A percentile compares a stretch with the other conserved stretches of the same genome.
Evolutionary conservation across 495 filamentous ascomycete species (phyloP).

Genomic region (Neurospora sp.): DNA sequence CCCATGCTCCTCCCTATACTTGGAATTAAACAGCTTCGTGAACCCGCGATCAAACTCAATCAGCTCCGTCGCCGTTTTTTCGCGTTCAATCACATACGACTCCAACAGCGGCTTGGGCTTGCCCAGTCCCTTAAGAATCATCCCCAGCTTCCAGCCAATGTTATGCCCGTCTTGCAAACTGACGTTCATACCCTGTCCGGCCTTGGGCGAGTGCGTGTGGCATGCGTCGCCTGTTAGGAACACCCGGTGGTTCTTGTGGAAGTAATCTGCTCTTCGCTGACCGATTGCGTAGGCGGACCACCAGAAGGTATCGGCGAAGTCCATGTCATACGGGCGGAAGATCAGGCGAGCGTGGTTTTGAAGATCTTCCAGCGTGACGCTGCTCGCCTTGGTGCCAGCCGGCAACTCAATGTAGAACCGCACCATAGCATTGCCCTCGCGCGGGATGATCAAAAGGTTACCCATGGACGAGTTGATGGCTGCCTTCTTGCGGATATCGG

Average conservation of each 20-base stretch:
- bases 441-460: constrained; percentile 51
- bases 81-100: constrained; percentile 61
- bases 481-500: constrained; percentile 55
- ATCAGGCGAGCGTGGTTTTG: constrained; percentile 49
- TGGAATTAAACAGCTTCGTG: constrained; percentile 47
- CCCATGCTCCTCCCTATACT: constrained; percentile 23
- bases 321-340: constrained; percentile 40
- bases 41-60: constrained; percentile 67
- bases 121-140: constrained; percentile 50
- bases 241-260: constrained; percentile 45
- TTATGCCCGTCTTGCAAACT: constrained; percentile 49
- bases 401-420: constrained; percentile 56
- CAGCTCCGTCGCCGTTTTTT: constrained; percentile 57
- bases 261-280: constrained; percentile 48
- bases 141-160: constrained; percentile 70
- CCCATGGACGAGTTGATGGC: constrained; percentile 45
- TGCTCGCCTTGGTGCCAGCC: constrained; percentile 20
- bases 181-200: constrained; percentile 67
- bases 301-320: constrained; percentile 41
- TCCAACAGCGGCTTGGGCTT: constrained; percentile 41
- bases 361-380: constrained; percentile 46
- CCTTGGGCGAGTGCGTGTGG: constrained; percentile 65
- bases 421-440: constrained; percentile 51
- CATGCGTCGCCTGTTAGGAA: constrained; percentile 63
- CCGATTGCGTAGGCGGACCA: constrained; percentile 58